phyloP scores from a whole-genome alignment of 2,329 filamentous ascomycete genomes.

The Aspergillus glaucus region DNA sequence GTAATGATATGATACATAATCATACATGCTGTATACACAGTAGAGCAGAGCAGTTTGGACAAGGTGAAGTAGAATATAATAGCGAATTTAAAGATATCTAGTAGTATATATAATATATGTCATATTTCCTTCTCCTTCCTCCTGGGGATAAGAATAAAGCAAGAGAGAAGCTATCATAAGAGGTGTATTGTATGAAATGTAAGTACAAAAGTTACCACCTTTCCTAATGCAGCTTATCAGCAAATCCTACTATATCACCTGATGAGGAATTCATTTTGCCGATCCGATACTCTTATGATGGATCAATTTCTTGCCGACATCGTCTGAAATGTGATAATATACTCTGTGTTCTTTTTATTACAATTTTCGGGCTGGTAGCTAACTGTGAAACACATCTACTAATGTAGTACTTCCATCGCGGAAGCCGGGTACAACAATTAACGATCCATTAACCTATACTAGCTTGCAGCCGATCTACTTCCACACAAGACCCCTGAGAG shows the following conservation, averaged over 20 bases:
- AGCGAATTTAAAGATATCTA: not conserved
- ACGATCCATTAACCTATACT: not conserved
- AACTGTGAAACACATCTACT: not conserved
- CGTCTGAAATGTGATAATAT: not conserved
- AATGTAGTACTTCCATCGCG: not conserved
- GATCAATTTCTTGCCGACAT: not conserved
- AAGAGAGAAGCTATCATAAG: not conserved
- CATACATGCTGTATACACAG: not conserved
- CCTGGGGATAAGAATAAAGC: not conserved
- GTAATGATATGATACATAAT: not conserved
- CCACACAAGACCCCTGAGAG: conserved; percentile 21
- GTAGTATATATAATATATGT: not conserved
- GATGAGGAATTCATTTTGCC: not conserved
- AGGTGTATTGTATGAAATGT: not conserved
- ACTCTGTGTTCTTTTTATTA: not conserved
- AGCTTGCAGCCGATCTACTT: not conserved
- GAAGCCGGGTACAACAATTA: not conserved
- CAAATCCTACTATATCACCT: not conserved
- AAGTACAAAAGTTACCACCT: not conserved
- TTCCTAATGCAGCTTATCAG: not conserved
- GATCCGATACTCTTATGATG: not conserved
- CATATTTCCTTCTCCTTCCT: not conserved
- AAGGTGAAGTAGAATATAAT: not conserved
- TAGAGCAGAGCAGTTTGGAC: not conserved
- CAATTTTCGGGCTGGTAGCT: not conserved